These are phyloP conservation scores for Pichia terricola DNA, from an alignment of 1,139 yeast genomes.

Conservation along the genomic window DNA sequence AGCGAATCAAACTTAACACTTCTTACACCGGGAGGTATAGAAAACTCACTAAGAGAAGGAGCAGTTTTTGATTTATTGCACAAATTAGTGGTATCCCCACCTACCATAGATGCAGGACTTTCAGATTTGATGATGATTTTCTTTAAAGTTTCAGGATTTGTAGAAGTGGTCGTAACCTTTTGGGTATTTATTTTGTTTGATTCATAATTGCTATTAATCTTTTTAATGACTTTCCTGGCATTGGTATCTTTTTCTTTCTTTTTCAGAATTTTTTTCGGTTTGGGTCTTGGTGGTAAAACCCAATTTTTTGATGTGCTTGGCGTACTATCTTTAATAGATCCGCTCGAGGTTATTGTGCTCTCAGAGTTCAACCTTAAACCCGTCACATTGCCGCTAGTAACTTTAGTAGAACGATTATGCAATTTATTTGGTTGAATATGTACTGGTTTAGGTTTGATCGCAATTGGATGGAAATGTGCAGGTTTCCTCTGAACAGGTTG, in stretches of 20 bases:
- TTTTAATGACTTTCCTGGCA: too few species aligned
- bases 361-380: constrained; percentile 2
- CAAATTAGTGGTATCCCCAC: background rate
- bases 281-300: constrained; percentile 59
- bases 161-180: background rate
- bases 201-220: too few species aligned
- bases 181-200: background rate
- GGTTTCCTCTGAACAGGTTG: background rate
- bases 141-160: background rate
- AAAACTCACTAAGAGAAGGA: constrained; percentile 1
- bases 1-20: constrained; percentile 11
- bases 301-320: constrained; percentile 42
- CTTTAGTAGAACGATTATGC: constrained; percentile 7
- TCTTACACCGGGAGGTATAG: constrained; percentile 9
- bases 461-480: constrained; percentile 21
- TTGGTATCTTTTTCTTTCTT: constrained; percentile 21
- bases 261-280: constrained; percentile 38
- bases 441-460: constrained; percentile 22
- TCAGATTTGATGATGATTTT: background rate
- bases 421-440: constrained; percentile 6
- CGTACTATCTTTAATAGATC: constrained; percentile 5
- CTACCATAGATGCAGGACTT: too few species aligned
- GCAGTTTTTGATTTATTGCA: background rate
- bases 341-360: constrained; percentile 3
- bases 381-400: constrained; percentile 3